Base-by-base conservation (phyloP, 1,284 basidiomycete species). In the Paramarasmius palmivorus region DNA sequence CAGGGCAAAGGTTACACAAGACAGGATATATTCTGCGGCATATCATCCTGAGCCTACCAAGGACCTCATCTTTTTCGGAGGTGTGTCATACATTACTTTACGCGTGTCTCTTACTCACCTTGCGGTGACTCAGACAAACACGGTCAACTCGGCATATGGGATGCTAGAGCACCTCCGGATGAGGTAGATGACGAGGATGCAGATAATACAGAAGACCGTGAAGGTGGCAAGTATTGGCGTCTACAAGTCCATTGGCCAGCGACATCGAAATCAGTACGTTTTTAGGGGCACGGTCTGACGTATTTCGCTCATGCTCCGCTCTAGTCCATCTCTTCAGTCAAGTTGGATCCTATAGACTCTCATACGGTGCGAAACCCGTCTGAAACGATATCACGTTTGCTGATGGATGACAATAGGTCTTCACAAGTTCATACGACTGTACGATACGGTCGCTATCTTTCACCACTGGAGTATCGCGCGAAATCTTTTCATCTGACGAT, bases 241-340 rank as follows among this genome's bases (percentile, higher is more conserved):
- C 66, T 92, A 51, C 90, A 92, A 64, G 72, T 78, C 22, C 90
- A 92, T 59, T 92, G 90, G 90, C 90, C 90, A 0, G 86, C 86
- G 2, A 86, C 84, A 0, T 75, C 87, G 8, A 84, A 84, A 61
- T 91, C 88, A 0, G 59, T 56, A 42, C 7, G 57, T 47, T 1
- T 25, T 20, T 2, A 1, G 20, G 26, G 9, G 23, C 19, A 26
- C 14, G 20, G 4, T 22, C 26, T 14, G 10, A 15, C n/a, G 20
- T 45, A n/a, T n/a, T n/a, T 20, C 10, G 12, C 42, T 52, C n/a
- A 15, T 35, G 34, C n/a, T 34, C 9, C 14, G 8, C 9, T 25
- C 29, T 22, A 60, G 56, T 90, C 89, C 2, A 84, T 92, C 51
- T 90, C 88, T 2, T 79, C 74, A 50, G 76, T 92, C 54, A 90